Base-by-base conservation (phyloP, 306 rosid species). In the Macrotyloma uniflorum region DNA sequence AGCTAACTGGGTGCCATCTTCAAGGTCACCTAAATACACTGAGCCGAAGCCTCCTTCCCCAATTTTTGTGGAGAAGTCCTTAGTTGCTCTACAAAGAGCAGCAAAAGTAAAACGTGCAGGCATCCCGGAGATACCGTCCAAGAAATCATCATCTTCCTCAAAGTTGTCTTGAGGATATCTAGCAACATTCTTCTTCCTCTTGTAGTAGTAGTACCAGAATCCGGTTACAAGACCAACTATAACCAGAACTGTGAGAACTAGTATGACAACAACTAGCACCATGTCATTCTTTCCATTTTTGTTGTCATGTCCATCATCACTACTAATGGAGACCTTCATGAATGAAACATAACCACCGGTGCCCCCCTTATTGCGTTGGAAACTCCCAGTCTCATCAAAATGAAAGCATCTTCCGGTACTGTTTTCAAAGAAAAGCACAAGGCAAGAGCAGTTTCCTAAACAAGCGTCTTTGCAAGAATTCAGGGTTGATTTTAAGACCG, bases 31-130 rank as follows among this genome's bases (percentile, higher is more conserved):
- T 49, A 87, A 82, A 74, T 94, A 90, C 82, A 92, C 97, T 3
- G 97, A 90, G 38, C 98, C 97, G 35, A 94, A 94, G 5, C 98
- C 98, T 33, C 97, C 97, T 82, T 89, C 97, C 0, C 98, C 98
- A 53, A 94, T 93, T 82, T 89, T 94, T 30, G 85, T 74, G 3
- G 93, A 88, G 76, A 92, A 94, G 64, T 89, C 83, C 80, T 83
- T 85, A 11, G 98, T 92, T 70, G 96, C 95, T 50, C 77, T 83
- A 70, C 85, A 85, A 40, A 94, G 97, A 40, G 93, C 80, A 36
- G n/a, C 35, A 75, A 84, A 94, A 43, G 85, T 87, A 76, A 88
- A 94, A 46, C 97, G 93, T 3, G 89, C 35, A 0, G 97, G 93
- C 90, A 88, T 81, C 19, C 89, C 86, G 0, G 92, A 72, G 67